Evolutionary conservation across 164 flowering plant genomes (phyloP).

Genomic region (Pachysandra terminalis): DNA sequence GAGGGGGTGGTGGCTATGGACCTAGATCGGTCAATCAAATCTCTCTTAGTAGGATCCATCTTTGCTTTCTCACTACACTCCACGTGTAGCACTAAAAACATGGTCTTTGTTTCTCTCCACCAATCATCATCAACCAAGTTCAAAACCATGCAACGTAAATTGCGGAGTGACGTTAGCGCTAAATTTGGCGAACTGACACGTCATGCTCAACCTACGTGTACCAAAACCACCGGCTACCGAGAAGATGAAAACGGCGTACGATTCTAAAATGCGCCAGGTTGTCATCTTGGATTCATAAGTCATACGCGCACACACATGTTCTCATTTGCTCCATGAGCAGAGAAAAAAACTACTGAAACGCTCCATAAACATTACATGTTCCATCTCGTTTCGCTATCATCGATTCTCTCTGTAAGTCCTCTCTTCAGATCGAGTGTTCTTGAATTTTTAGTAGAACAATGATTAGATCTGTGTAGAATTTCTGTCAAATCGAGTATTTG

Average conservation of each 20-base stretch:
- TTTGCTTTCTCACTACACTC: too few relatives aligned
- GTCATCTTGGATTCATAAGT: neutral
- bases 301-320: neutral
- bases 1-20: too few relatives aligned
- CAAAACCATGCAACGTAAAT: too few relatives aligned
- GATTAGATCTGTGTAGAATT: conserved; percentile 1
- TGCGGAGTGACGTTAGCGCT: too few relatives aligned
- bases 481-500: neutral
- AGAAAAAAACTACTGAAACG: neutral
- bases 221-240: conserved; percentile 8
- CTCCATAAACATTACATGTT: neutral
- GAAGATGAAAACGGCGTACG: neutral
- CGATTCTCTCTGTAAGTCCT: conserved; percentile 2
- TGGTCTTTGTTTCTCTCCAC: too few relatives aligned
- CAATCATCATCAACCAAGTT: too few relatives aligned
- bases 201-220: neutral
- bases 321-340: neutral
- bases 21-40: too few relatives aligned
- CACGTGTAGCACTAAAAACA: too few relatives aligned
- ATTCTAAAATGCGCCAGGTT: conserved; percentile 14
- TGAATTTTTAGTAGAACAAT: neutral
- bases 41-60: too few relatives aligned
- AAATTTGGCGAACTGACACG: too few relatives aligned
- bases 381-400: neutral
- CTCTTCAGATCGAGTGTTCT: neutral